A percentile compares a stretch with the other conserved stretches of the same genome.
These are phyloP conservation scores for Kalanchoe fedtschenkoi DNA, from an alignment of 164 flowering plant genomes.

Conservation along the genomic window DNA sequence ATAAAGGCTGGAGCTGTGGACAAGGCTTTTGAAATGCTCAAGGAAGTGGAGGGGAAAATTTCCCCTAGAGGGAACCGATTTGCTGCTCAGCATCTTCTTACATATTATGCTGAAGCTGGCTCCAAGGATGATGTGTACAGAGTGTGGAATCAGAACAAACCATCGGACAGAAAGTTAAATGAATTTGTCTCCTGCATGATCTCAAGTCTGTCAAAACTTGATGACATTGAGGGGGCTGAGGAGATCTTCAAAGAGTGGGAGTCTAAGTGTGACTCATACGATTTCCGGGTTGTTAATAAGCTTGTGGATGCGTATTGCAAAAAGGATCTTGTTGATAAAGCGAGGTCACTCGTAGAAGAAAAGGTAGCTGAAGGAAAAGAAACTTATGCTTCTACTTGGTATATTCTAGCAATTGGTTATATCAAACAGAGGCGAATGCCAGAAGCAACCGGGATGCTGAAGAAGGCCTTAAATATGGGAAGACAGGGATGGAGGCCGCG, in stretches of 20 bases:
- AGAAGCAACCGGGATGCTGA: constrained; percentile 22
- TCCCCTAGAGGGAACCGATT: background rate
- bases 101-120: constrained; percentile 17
- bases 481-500: constrained; percentile 9
- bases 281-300: constrained; percentile 16
- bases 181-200: constrained; percentile 18
- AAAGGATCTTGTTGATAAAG: constrained; percentile 26
- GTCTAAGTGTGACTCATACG: constrained; percentile 10
- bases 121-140: constrained; percentile 27
- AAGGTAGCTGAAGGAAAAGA: constrained; percentile 14
- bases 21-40: constrained; percentile 17
- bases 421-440: constrained; percentile 13
- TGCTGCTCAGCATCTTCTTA: constrained; percentile 19
- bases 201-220: constrained; percentile 23
- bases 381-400: constrained; percentile 20
- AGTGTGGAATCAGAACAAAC: constrained; percentile 23
- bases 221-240: constrained; percentile 33
- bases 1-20: constrained; percentile 23
- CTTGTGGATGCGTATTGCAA: constrained; percentile 23
- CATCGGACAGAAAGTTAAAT: constrained; percentile 1
- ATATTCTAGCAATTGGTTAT: constrained; percentile 21
- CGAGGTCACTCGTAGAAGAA: constrained; percentile 16
- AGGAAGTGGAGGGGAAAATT: constrained; percentile 16
- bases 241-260: constrained; percentile 27
- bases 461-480: constrained; percentile 13